phyloP scores from a whole-genome alignment of 768 basidiomycete genomes.

The Paxillus involutus region DNA sequence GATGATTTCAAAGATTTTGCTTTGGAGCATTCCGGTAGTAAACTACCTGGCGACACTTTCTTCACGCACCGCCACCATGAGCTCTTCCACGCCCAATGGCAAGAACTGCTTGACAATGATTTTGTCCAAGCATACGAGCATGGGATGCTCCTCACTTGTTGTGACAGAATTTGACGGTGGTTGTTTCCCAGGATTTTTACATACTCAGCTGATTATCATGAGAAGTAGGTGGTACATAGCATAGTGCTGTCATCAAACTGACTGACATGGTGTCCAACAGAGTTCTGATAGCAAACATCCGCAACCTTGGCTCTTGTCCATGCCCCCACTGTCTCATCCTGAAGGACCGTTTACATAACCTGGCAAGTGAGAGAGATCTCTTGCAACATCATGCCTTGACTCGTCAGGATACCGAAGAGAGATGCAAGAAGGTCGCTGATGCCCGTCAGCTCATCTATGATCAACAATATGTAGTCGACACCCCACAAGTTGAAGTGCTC shows the following conservation, averaged over 20 bases:
- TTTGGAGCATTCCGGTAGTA: neutral
- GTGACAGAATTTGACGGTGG: neutral
- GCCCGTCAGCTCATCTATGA: constrained; percentile 30
- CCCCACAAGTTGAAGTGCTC: constrained; percentile 23
- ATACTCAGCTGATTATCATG: neutral
- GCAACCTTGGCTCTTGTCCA: neutral
- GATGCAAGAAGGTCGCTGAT: constrained; percentile 1
- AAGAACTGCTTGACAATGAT: neutral
- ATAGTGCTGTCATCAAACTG: no score
- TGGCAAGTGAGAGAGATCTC: constrained; percentile 22
- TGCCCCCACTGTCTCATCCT: neutral
- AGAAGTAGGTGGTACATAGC: neutral
- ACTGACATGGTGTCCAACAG: neutral
- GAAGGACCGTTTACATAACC: neutral
- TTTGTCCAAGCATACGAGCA: constrained; percentile 6
- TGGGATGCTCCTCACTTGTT: neutral
- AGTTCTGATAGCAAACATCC: neutral
- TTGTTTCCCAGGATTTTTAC: neutral
- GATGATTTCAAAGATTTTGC: constrained; percentile 11
- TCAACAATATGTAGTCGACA: constrained; percentile 22
- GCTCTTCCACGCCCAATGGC: neutral
- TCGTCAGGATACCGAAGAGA: constrained; percentile 12
- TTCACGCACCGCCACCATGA: constrained; percentile 8
- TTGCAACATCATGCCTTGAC: neutral
- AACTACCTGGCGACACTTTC: neutral